Evolutionary conservation across 2,329 filamentous ascomycete species (phyloP).

Genomic region (Monilinia fructigena): DNA sequence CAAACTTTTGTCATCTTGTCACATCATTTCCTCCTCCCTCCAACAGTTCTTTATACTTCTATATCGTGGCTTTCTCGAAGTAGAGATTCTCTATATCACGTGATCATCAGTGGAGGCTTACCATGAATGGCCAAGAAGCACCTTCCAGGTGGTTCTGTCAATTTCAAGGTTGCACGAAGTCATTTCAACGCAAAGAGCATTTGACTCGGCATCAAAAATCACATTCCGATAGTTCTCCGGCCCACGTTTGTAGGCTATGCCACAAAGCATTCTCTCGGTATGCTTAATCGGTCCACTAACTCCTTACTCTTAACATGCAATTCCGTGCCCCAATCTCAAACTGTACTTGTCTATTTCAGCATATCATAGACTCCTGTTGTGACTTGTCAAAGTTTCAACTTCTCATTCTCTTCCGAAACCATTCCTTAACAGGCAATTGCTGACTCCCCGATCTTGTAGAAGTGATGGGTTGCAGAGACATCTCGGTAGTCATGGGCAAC

Average conservation of each 20-base stretch:
- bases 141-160: slow-evolving; percentile 25
- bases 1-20: not conserved
- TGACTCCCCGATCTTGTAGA: not conserved
- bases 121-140: not conserved
- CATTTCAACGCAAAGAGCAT: slow-evolving; percentile 36
- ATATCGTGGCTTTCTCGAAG: too few relatives aligned
- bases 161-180: slow-evolving; percentile 31
- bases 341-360: too few relatives aligned
- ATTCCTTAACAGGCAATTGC: too few relatives aligned
- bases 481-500: slow-evolving; percentile 33
- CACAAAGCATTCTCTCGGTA: slow-evolving; percentile 32
- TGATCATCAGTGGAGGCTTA: not conserved
- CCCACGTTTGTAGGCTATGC: slow-evolving; percentile 30
- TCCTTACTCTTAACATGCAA: too few relatives aligned
- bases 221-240: slow-evolving; percentile 28
- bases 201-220: slow-evolving; percentile 34
- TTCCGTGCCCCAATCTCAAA: too few relatives aligned
- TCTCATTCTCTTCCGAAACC: too few relatives aligned
- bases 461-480: slow-evolving; percentile 37
- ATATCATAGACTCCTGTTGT: too few relatives aligned
- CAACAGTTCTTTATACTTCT: not conserved
- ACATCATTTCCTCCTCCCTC: not conserved
- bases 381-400: too few relatives aligned
- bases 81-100: not conserved
- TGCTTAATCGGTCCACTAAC: too few relatives aligned